Evolutionary conservation across 2,329 filamentous ascomycete species (phyloP).

Genomic region (Stagonosporopsis chrysanthemi): DNA sequence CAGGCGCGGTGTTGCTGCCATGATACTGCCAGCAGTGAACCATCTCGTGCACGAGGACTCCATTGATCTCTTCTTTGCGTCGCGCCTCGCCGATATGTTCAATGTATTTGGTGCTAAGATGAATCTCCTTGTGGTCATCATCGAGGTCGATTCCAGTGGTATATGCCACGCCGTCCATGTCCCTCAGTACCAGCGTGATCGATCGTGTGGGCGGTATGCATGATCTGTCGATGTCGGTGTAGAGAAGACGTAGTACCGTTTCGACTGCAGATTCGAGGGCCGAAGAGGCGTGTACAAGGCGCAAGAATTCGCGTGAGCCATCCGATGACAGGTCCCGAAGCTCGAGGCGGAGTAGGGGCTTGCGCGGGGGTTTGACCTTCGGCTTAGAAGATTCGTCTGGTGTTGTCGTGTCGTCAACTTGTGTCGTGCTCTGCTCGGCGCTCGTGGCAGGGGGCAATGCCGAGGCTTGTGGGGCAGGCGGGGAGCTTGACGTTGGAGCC

Average conservation of each 20-base stretch:
- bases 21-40: slow-evolving; percentile 95
- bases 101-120: slow-evolving; percentile 83
- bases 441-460: slow-evolving; percentile 32
- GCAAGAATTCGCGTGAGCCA: slow-evolving; percentile 72
- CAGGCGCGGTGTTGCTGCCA: slow-evolving; percentile 61
- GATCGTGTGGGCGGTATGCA: slow-evolving; percentile 74
- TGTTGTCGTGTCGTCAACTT: slow-evolving; percentile 3
- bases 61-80: slow-evolving; percentile 70
- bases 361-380: slow-evolving; percentile 41
- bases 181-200: slow-evolving; percentile 80
- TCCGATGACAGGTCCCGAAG: slow-evolving; percentile 60
- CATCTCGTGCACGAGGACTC: slow-evolving; percentile 89
- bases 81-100: slow-evolving; percentile 45
- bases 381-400: slow-evolving; percentile 3
- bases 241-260: slow-evolving; percentile 76
- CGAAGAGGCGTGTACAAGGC: slow-evolving; percentile 66
- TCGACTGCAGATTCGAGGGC: slow-evolving; percentile 69
- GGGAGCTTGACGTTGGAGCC: slow-evolving; percentile 19
- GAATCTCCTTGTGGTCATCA: slow-evolving; percentile 89
- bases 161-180: slow-evolving; percentile 87
- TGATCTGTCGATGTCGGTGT: slow-evolving; percentile 52
- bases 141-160: slow-evolving; percentile 83
- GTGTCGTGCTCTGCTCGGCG: slow-evolving; percentile 4
- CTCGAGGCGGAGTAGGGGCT: slow-evolving; percentile 57
- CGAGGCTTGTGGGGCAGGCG: slow-evolving; percentile 40